Evolutionary conservation across 257 asterid species (phyloP).

Genomic region (Solanum etuberosum): DNA sequence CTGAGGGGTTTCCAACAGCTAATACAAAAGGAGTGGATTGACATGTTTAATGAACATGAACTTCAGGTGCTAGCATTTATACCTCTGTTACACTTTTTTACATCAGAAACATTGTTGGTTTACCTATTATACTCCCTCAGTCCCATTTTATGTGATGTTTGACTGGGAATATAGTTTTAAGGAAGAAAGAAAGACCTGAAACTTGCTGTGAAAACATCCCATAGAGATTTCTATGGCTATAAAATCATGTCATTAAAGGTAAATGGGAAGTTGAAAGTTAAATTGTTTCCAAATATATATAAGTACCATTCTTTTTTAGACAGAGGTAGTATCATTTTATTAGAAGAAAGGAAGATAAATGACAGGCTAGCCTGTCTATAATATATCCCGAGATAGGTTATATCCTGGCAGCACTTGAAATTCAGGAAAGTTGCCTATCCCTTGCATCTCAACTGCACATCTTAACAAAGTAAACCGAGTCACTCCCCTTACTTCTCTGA

Average conservation of each 20-base stretch:
- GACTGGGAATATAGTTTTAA: not conserved
- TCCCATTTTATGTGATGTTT: not conserved
- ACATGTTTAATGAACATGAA: constrained; percentile 96
- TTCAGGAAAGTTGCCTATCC: not conserved
- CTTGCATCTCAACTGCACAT: not conserved
- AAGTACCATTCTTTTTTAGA: not conserved
- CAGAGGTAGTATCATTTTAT: not conserved
- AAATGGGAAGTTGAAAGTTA: not conserved
- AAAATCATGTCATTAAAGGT: not conserved
- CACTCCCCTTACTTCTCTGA: not conserved
- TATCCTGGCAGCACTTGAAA: not conserved
- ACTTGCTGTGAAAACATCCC: not conserved
- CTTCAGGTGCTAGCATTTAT: constrained; percentile 58
- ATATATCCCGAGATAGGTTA: not conserved
- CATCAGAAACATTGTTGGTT: not conserved
- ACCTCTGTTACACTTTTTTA: not conserved
- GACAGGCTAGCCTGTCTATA: not conserved
- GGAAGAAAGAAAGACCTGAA: not conserved
- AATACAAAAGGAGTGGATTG: constrained; percentile 85
- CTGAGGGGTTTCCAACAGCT: constrained; percentile 90
- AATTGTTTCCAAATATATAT: not conserved
- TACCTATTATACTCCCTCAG: not conserved
- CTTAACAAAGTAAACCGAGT: not conserved
- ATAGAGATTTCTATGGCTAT: not conserved
- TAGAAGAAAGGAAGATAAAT: not conserved